Percentiles rank a stretch among this genome's conserved stretches.
Evolutionary conservation across 495 filamentous ascomycete genomes (phyloP).

Genomic region (Tuber calosporum): DNA sequence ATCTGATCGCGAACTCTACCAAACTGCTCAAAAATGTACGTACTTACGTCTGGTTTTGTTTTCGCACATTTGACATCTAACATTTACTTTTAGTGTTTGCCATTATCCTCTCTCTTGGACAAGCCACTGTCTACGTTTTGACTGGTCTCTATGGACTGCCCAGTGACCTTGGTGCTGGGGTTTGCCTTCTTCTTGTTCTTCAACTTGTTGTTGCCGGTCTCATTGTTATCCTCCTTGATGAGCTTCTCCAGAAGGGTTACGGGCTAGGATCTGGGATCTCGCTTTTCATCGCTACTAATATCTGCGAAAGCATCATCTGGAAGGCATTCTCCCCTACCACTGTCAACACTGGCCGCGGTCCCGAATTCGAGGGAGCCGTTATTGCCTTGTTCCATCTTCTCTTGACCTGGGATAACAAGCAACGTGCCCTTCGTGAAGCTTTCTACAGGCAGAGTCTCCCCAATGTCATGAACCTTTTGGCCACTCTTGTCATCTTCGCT

Average conservation of each 20-base stretch:
- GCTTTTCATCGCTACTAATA: conserved; percentile 99
- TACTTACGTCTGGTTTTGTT: background rate
- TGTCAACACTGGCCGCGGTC: conserved; percentile 97
- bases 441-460: conserved; percentile 99
- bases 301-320: conserved; percentile 99
- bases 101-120: conserved; percentile 93
- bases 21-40: conserved; percentile 88
- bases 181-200: conserved; percentile 93
- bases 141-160: conserved; percentile 97
- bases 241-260: conserved; percentile 98
- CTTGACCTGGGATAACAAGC: conserved; percentile 98
- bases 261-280: conserved; percentile 97
- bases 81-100: conserved; percentile 58
- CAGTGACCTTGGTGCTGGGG: conserved; percentile 89
- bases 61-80: conserved; percentile 9
- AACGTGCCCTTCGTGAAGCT: conserved; percentile 89
- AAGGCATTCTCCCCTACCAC: conserved; percentile 98
- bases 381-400: conserved; percentile 98
- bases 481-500: conserved; percentile 87
- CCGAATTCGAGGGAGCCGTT: conserved; percentile 98
- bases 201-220: conserved; percentile 95
- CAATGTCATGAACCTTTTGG: conserved; percentile 98
- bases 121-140: conserved; percentile 92
- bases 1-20: conserved; percentile 97
- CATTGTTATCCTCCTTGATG: conserved; percentile 97